Base-by-base conservation (phyloP, 495 filamentous ascomycete genomes). In the Margaritispora aquatica region DNA sequence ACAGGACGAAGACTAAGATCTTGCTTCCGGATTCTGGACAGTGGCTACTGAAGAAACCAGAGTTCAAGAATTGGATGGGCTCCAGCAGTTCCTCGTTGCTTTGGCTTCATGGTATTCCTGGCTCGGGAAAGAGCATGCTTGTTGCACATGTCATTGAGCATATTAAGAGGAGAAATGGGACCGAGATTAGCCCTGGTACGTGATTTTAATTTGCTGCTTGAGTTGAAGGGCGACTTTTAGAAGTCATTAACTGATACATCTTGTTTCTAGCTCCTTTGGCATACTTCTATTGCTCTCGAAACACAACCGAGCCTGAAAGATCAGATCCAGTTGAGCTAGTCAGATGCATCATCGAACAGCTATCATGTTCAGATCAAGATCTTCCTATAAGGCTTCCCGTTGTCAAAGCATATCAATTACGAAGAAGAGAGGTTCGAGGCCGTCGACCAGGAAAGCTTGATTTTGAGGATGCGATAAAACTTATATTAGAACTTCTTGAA, bases 101-200 rank as follows among this genome's bases (percentile, higher is more conserved):
- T 19, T 62, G 60, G 60, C 48, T 62, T 9, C 60, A 62, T 41
- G 60, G 60, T 15, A 57, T 58, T 31, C 60, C 60, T 10, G 54
- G 60, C 1, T 52, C 54, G 0, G 60, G 60, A 8, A 62, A 62
- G 22, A 62, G 23, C 22, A 52, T 58, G 22, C 48, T 54, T 15
- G 11, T 38, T 36, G 27, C 52, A 22, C 10, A 38, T 49, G 49
- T 62, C 26, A 62, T 62, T 27, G 60, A 62, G 17, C 26, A 58
- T 53, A 9, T 54, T 2, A 26, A 52, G 7, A 22, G 10, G 15
- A 19, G 20, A 24, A 19, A 9, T 21, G 5, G 5, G 19, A 41
- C 11, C 13, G 51, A 54, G 19, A 10, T 19, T 0, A 26, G 10
- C 10, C 7, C 27, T 7, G 29, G 29, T 34, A 34, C 5, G 29